Percentiles rank a stretch among this genome's conserved stretches.
Evolutionary conservation across 75 land plant genomes (phyloP).

Genomic region (Selaginella tamariscina): DNA sequence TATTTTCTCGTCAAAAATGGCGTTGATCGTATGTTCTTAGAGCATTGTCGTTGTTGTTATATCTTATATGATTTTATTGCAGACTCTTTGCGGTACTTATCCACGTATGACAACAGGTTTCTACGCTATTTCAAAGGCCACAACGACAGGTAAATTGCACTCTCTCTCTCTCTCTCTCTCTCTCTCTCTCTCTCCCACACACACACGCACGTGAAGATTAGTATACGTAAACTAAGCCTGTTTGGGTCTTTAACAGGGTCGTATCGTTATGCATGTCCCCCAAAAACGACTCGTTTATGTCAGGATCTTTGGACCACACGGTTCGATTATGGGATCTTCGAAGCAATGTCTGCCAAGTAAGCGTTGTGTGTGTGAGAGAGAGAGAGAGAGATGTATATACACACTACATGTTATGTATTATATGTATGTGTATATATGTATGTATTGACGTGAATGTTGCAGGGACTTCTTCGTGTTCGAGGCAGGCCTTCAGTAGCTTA

Average conservation of each 20-base stretch:
- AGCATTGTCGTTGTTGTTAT: not conserved
- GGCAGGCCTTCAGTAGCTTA: conserved; percentile 94
- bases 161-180: not conserved
- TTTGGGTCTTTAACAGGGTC: conserved; percentile 35
- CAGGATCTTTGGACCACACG: conserved; percentile 88
- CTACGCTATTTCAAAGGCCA: conserved; percentile 96
- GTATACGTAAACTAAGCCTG: not conserved
- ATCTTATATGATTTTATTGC: not conserved
- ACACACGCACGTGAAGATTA: not conserved
- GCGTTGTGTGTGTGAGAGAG: too few relatives aligned
- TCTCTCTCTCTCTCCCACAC: too few relatives aligned
- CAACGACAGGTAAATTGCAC: conserved; percentile 48
- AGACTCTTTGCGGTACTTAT: conserved; percentile 81
- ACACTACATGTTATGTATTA: too few relatives aligned
- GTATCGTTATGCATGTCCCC: conserved; percentile 90
- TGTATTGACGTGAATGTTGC: too few relatives aligned
- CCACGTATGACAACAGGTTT: conserved; percentile 89
- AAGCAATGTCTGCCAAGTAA: conserved; percentile 96
- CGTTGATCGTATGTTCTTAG: not conserved
- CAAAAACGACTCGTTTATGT: conserved; percentile 54
- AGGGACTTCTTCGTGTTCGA: conserved; percentile 77
- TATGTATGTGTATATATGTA: too few relatives aligned
- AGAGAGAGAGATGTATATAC: too few relatives aligned
- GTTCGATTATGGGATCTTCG: conserved; percentile 97
- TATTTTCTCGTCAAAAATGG: conserved; percentile 62